Evolutionary conservation across 208 protist species (phyloP), one percentile per base, ranked within the genome.

Genomic region (Tritrichomonas musculus): DNA sequence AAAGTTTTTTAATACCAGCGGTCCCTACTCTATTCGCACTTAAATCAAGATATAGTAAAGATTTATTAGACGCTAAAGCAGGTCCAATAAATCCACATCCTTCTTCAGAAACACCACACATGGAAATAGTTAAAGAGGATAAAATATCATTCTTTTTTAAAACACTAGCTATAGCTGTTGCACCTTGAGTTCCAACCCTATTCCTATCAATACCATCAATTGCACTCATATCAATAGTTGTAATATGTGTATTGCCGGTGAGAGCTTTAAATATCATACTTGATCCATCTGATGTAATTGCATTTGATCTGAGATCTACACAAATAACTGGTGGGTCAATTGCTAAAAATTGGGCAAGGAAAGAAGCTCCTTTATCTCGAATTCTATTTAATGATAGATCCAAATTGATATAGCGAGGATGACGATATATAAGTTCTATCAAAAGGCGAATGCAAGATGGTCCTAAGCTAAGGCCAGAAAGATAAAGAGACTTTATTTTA

Each of bases 141-240:
- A 88, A 13, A 39, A 57, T 47, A 5, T 47, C 27, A 39, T 88
- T 88, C 17, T 33, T 33, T 47, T n/a, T 4, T 39, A 88, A 60
- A 20, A 88, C 9, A 57, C 41, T 57, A 39, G 47, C 47, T 8
- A 88, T 14, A 39, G 20, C n/a, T 88, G 33, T 8, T 1, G 14
- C 33, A 39, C 77, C 77, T 47, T 44, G 41, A 17, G 47, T 57
- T 0, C 47, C 77, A 39, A 88, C 39, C 14, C 77, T 5, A 30
- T 88, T 88, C 30, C 77, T 88, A 39, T 88, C 47, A 39, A 88
- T 57, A 20, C 77, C 77, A 88, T 88, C 47, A 57, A 57, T 57
- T 20, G 77, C 77, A 39, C 77, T 88, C 27, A 88, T 53, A 39
- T 88, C 77, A 20, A 88, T 22, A 39, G 41, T 33, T 13, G 77